Percentiles rank a stretch among this genome's conserved stretches.
Conservation (phyloP, 2,329 filamentous ascomycete genomes). For the Trichoderma koningii region DNA sequence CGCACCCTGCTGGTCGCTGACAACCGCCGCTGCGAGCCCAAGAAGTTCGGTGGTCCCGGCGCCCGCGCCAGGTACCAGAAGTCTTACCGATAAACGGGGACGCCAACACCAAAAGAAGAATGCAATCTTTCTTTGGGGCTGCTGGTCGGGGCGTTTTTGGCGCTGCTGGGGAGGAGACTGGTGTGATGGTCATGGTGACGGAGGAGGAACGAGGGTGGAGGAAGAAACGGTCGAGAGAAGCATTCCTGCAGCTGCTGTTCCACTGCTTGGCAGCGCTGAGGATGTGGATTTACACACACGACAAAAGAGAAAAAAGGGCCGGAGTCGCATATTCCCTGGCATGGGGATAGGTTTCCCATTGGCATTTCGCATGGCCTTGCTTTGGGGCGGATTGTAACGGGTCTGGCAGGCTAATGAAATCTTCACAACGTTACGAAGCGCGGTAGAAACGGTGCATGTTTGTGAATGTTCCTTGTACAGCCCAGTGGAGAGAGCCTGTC, state of each 20-base stretch:
- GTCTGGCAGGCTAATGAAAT: slow-evolving; percentile 56
- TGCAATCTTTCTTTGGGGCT: neutral
- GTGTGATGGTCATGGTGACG: neutral
- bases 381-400: slow-evolving; percentile 52
- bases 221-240: slow-evolving; percentile 19
- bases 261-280: slow-evolving; percentile 6
- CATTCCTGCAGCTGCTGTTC: slow-evolving; percentile 14
- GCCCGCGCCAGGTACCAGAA: slow-evolving; percentile 98
- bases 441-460: neutral
- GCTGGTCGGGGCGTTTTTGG: slow-evolving; percentile 9
- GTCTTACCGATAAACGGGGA: slow-evolving; percentile 83
- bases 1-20: slow-evolving; percentile 97
- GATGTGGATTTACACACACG: slow-evolving; percentile 9
- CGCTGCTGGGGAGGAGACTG: neutral
- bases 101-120: neutral
- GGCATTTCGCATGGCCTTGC: slow-evolving; percentile 56
- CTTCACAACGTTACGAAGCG: slow-evolving; percentile 44
- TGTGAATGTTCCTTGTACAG: slow-evolving; percentile 27
- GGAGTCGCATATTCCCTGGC: slow-evolving; percentile 45
- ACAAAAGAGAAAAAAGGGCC: slow-evolving; percentile 35
- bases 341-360: slow-evolving; percentile 46
- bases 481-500: no score
- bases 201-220: neutral
- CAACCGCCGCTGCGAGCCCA: slow-evolving; percentile 98
- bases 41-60: slow-evolving; percentile 95